Evolutionary conservation across 768 basidiomycete genomes (phyloP), one percentile per base, ranked within the genome.

Genomic region (Mycena pura): DNA sequence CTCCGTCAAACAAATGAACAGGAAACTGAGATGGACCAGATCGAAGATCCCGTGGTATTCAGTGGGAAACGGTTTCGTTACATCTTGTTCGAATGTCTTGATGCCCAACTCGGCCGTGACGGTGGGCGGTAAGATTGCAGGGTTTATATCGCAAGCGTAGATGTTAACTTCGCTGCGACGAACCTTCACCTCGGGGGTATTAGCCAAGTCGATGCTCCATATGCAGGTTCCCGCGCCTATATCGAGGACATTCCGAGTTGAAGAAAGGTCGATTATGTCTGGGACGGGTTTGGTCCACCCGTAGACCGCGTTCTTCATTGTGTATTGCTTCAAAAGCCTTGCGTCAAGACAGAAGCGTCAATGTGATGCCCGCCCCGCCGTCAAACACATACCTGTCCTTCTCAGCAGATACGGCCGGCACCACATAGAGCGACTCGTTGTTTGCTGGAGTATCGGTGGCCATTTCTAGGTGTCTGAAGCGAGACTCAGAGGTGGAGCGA

Each of bases 1-100:
- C 49, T 55, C 31, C 17, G 47, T 64, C 47, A 62, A 31, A 22
- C 62, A 57, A 19, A 66, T n/a, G n/a, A 57, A 38, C 3, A 69
- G 38, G 27, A 64, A 53, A 28, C 63, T 60, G n/a, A 62, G 52
- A 39, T 67, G 65, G 3, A 66, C 56, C 14, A 67, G 31, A 48
- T 69, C 68, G 44, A 59, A 69, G 15, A 36, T 62, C 9, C 53
- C 65, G 15, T 57, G 53, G 29, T 62, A 31, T 14, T 59, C 60
- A 1, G 17, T 25, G 5, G 56, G 63, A 41, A 69, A 67, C 3
- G 62, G 63, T 40, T 56, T 53, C 5, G 65, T 66, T 17, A 60
- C 56, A 28, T 69, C 68, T 19, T 66, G 68, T 40, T 60, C 24
- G 51, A 69, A 69, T 10, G 68, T 57, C 21, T n/a, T 47, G 43